phyloP scores from a whole-genome alignment of 768 basidiomycete genomes.

The Cantharellus anzutake region DNA sequence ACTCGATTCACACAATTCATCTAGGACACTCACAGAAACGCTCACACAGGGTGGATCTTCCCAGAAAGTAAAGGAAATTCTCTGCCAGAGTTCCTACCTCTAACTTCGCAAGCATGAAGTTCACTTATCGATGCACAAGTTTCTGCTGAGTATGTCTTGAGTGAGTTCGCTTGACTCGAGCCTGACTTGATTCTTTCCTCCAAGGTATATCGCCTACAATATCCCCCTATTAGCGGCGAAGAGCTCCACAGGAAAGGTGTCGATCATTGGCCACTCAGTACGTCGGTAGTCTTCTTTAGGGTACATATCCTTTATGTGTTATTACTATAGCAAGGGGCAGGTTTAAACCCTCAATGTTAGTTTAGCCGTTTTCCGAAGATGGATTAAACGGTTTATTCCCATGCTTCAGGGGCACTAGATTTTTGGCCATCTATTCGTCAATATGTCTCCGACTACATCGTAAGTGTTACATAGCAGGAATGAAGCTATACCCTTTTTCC shows the following conservation, averaged over 20 bases:
- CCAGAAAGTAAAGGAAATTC: not conserved
- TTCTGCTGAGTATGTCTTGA: conserved; percentile 7
- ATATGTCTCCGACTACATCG: conserved; percentile 11
- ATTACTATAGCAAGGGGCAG: not conserved
- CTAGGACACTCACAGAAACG: not conserved
- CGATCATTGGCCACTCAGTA: conserved; percentile 12
- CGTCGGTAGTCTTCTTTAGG: conserved; percentile 4
- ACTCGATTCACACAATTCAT: conserved; percentile 3
- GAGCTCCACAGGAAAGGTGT: conserved; percentile 12
- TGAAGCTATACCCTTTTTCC: not conserved
- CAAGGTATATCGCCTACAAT: conserved; percentile 12
- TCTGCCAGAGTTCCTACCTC: not conserved
- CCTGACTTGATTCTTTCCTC: not conserved
- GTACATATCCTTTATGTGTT: not conserved
- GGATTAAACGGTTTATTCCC: not conserved
- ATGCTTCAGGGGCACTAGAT: conserved; percentile 8
- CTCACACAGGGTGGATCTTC: not conserved
- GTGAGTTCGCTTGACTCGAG: no score
- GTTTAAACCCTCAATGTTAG: conserved; percentile 1
- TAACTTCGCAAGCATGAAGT: not conserved
- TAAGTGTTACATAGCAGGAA: not conserved
- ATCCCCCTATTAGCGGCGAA: conserved; percentile 10
- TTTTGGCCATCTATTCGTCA: conserved; percentile 13
- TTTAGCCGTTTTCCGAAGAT: not conserved
- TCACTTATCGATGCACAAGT: conserved; percentile 12